Percentiles rank a stretch among this genome's conserved stretches.
Conservation (phyloP, 257 asterid genomes). For the Gentiana straminea region DNA sequence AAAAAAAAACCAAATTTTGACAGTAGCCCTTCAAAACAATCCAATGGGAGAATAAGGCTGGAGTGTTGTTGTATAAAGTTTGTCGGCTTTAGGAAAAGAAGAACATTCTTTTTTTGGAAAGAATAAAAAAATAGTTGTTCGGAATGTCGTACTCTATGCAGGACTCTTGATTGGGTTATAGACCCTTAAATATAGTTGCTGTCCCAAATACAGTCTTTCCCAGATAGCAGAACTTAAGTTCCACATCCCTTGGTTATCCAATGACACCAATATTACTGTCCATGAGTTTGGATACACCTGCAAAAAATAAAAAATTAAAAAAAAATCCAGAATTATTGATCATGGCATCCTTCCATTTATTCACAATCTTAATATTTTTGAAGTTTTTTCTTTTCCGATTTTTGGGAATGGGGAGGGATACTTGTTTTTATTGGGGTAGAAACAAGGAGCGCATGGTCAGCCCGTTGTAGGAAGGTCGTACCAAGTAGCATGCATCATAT, state of each 20-base stretch:
- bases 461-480: conserved; percentile 22
- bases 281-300: conserved; percentile 91
- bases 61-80: conserved; percentile 23
- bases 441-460: conserved; percentile 68
- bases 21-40: too few species aligned
- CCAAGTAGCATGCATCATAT: conserved; percentile 2
- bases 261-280: conserved; percentile 68
- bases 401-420: too few species aligned
- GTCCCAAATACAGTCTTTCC: conserved; percentile 90
- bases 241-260: conserved; percentile 99
- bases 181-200: conserved; percentile 76
- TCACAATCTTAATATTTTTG: too few species aligned
- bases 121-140: conserved; percentile 12
- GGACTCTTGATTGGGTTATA: conserved; percentile 42
- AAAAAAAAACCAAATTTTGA: too few species aligned
- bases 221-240: conserved; percentile 86
- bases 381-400: too few species aligned
- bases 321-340: too few species aligned
- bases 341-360: too few species aligned
- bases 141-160: conserved; percentile 77
- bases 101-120: conserved; percentile 19
- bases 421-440: conserved; percentile 46
- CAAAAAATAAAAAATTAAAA: neutral
- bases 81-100: conserved; percentile 80
- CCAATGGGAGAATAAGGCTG: too few species aligned